Percentiles rank a stretch among this genome's conserved stretches.
phyloP scores from a whole-genome alignment of 306 rosid genomes.

The Vigna angularis region DNA sequence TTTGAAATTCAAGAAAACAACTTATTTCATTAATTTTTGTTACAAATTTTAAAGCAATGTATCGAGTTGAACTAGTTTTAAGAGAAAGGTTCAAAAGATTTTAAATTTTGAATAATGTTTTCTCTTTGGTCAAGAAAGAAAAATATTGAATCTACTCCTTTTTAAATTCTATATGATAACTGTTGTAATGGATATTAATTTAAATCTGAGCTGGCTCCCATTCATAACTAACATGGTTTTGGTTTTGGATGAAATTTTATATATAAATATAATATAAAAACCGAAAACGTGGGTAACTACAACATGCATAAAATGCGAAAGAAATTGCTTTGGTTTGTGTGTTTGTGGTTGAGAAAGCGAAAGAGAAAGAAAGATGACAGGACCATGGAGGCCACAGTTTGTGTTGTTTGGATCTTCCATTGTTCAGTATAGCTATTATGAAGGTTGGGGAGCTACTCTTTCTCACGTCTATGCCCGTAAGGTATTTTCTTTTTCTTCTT shows the following conservation, averaged over 20 bases:
- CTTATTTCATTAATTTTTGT: too few species aligned
- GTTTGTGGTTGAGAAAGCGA: not conserved
- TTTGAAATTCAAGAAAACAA: too few species aligned
- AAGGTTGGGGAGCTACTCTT: conserved; percentile 81
- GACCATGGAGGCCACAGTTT: conserved; percentile 67
- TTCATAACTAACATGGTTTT: not conserved
- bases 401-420: conserved; percentile 90
- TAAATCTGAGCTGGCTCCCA: not conserved
- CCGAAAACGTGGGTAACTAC: not conserved
- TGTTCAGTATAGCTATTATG: conserved; percentile 52
- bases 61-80: too few species aligned
- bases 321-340: not conserved
- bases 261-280: not conserved
- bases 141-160: too few species aligned
- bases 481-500: conserved; percentile 38
- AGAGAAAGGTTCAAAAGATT: too few species aligned
- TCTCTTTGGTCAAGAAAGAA: too few species aligned
- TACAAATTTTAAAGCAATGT: too few species aligned
- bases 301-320: not conserved
- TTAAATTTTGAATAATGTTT: too few species aligned
- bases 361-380: conserved; percentile 51
- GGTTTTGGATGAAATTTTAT: not conserved
- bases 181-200: not conserved
- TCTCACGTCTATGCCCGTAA: conserved; percentile 69
- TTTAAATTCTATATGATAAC: too few species aligned